A percentile compares a stretch with the other conserved stretches of the same genome.
Conservation (phyloP, 2,329 filamentous ascomycete species). For the Aspergillus costaricaensis region DNA sequence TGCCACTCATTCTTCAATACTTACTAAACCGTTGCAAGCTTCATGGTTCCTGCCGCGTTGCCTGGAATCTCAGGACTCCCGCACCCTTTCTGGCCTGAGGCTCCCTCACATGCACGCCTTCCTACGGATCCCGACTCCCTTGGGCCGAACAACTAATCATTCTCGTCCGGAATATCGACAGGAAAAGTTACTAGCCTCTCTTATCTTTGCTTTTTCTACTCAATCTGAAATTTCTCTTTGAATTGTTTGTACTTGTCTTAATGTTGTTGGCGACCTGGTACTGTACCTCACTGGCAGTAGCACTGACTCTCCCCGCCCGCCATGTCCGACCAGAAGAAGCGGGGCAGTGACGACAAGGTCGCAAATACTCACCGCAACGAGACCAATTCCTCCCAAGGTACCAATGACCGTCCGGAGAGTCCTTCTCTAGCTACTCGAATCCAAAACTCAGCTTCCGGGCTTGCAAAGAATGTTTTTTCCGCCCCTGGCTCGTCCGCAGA, state of each 20-base stretch:
- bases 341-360: conserved; percentile 21
- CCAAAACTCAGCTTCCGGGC: conserved; percentile 38
- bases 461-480: conserved; percentile 37
- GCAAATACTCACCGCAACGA: conserved; percentile 13
- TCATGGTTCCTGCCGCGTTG: not conserved
- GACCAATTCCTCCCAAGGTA: conserved; percentile 5
- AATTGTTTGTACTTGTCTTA: not conserved
- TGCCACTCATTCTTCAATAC: not conserved
- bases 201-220: not conserved
- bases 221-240: not conserved
- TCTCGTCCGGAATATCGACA: not conserved
- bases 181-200: not conserved
- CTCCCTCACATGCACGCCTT: conserved; percentile 20
- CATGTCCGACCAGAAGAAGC: conserved; percentile 26
- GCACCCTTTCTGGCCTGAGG: conserved; percentile 8
- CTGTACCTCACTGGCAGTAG: not conserved
- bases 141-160: conserved; percentile 17
- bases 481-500: conserved; percentile 24
- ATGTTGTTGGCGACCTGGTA: not conserved
- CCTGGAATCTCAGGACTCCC: not conserved
- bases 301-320: conserved; percentile 11
- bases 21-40: not conserved
- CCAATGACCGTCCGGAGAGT: conserved; percentile 16
- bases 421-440: conserved; percentile 31
- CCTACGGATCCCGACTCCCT: conserved; percentile 16